Evolutionary conservation across 2,329 filamentous ascomycete genomes (phyloP).

Genomic region (Sclerotinia sclerotiorum): DNA sequence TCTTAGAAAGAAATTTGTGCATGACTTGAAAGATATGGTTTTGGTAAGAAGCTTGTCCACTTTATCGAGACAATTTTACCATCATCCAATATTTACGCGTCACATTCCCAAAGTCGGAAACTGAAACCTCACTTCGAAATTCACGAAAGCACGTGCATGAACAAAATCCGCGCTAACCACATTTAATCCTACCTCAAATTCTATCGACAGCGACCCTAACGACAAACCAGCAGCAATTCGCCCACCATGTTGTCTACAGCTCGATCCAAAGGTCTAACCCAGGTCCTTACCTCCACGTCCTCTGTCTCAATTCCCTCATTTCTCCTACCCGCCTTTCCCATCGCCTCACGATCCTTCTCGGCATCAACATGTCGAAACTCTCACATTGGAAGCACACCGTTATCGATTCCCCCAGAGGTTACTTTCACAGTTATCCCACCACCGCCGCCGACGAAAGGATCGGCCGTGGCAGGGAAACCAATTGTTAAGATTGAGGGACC

Average conservation of each 20-base stretch:
- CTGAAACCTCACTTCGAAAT: background rate
- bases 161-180: background rate
- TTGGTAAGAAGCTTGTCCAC: background rate
- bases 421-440: constrained; percentile 70
- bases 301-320: constrained; percentile 65
- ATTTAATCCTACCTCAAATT: constrained; percentile 20
- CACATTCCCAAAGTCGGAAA: background rate
- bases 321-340: constrained; percentile 69
- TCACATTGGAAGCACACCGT: constrained; percentile 80
- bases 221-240: constrained; percentile 8
- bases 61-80: background rate
- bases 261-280: constrained; percentile 59
- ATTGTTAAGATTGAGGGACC: constrained; percentile 78
- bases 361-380: constrained; percentile 66
- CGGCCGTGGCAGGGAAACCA: constrained; percentile 53
- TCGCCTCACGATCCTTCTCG: constrained; percentile 63
- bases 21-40: background rate
- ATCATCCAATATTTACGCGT: background rate
- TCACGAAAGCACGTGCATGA: background rate
- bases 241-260: constrained; percentile 63
- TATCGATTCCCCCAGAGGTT: constrained; percentile 82
- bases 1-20: background rate
- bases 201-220: constrained; percentile 9
- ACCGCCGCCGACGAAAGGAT: constrained; percentile 28
- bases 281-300: constrained; percentile 51